Percentiles rank a stretch among this genome's conserved stretches.
phyloP scores from a whole-genome alignment of 2,329 filamentous ascomycete genomes.

The Lithohypha guttulata region DNA sequence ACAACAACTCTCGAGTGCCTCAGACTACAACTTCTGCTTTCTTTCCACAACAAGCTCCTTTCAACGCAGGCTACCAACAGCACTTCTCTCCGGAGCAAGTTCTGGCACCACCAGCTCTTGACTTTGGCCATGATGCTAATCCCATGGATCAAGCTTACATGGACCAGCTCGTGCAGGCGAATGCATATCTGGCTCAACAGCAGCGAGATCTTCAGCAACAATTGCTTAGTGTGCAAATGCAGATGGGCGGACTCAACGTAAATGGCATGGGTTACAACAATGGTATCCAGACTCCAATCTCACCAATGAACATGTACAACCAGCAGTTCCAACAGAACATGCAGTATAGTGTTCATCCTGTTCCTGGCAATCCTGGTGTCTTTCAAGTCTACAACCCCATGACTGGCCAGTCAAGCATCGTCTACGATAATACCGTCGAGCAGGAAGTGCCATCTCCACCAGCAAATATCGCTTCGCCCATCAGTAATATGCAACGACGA shows the following conservation, averaged over 20 bases:
- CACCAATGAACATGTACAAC: slow-evolving; percentile 48
- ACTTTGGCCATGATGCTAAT: slow-evolving; percentile 55
- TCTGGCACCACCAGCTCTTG: slow-evolving; percentile 69
- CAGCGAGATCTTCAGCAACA: slow-evolving; percentile 94
- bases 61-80: slow-evolving; percentile 42
- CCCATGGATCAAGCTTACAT: slow-evolving; percentile 78
- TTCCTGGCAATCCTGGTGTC: slow-evolving; percentile 61
- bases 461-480: slow-evolving; percentile 22
- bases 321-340: slow-evolving; percentile 59
- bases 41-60: slow-evolving; percentile 35
- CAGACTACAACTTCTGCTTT: slow-evolving; percentile 49
- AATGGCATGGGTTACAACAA: slow-evolving; percentile 30
- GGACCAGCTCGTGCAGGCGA: slow-evolving; percentile 80
- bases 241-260: slow-evolving; percentile 67
- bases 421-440: slow-evolving; percentile 56
- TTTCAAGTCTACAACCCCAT: slow-evolving; percentile 76
- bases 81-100: slow-evolving; percentile 75
- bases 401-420: slow-evolving; percentile 74
- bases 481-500: slow-evolving; percentile 12
- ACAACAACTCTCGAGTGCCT: slow-evolving; percentile 40
- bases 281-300: slow-evolving; percentile 43
- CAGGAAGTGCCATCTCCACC: slow-evolving; percentile 29
- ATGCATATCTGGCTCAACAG: slow-evolving; percentile 84
- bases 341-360: slow-evolving; percentile 52
- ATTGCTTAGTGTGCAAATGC: slow-evolving; percentile 69